Evolutionary conservation across 1,284 basidiomycete species (phyloP), one percentile per base, ranked within the genome.

Genomic region (Ceratobasidium sp.): DNA sequence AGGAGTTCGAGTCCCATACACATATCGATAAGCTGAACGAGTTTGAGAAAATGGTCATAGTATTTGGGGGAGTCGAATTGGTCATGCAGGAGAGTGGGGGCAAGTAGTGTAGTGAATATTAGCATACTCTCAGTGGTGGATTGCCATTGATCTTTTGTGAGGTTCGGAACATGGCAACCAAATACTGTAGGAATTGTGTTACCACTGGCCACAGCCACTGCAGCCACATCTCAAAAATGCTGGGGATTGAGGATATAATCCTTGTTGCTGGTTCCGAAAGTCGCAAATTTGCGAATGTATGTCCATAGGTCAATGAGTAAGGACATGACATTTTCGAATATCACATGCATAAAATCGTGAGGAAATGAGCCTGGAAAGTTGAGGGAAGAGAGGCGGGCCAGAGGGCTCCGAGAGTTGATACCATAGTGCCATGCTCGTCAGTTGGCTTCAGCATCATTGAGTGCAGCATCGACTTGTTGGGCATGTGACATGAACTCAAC

Each of bases 331-430:
- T 72, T 72, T 27, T 72, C 57, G 23, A 72, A 62, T 2, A 68
- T 46, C 3, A 49, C 30, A 39, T 72, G 71, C 71, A 72, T 72
- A 49, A 70, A 70, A 27, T 72, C 69, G 42, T 60, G 67, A 9
- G 71, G 71, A 41, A 70, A 72, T 2, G 64, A 70, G 21, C 21
- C 25, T 1, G 71, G 71, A 41, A 69, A 71, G 5, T 49, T 3
- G 27, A 71, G 16, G 16, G 33, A 13, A 2, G 62, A 39, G 1
- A 67, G 3, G 11, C 47, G 27, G 5, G 53, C 29, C n/a, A 60
- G 53, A 9, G 50, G 27, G 14, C 64, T 49, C 1, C 36, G 57
- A 8, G 16, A 4, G 11, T 70, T 67, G 42, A 70, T 70, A 1
- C 69, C 69, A 29, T 44, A 46, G 6, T n/a, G 19, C 9, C n/a